phyloP scores from a whole-genome alignment of 805 yeast species.

The Saccharomycopsis fermentans region DNA sequence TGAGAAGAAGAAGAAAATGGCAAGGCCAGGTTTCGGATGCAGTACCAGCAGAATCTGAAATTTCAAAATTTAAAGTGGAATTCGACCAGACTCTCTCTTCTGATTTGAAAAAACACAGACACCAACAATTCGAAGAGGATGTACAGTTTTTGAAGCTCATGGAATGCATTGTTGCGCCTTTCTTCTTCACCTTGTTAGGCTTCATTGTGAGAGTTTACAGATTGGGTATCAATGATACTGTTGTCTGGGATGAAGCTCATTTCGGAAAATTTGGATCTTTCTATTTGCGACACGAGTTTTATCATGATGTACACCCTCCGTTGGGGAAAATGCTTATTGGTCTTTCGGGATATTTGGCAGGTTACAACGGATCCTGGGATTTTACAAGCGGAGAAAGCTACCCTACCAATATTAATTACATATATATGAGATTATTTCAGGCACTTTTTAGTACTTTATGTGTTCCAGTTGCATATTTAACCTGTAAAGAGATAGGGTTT shows the following conservation, averaged over 20 bases:
- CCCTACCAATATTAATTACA: slow-evolving; percentile 67
- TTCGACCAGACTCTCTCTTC: slow-evolving; percentile 4
- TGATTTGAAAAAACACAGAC: background rate
- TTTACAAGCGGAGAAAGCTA: slow-evolving; percentile 73
- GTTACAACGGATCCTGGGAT: slow-evolving; percentile 81
- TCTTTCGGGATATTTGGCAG: slow-evolving; percentile 72
- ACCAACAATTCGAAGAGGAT: background rate
- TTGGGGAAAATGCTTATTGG: slow-evolving; percentile 90
- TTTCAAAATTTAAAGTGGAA: background rate
- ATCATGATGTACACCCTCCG: slow-evolving; percentile 96
- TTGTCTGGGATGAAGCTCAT: slow-evolving; percentile 72
- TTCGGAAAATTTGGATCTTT: slow-evolving; percentile 94
- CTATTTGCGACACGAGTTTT: slow-evolving; percentile 77
- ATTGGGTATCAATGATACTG: slow-evolving; percentile 60
- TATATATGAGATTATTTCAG: slow-evolving; percentile 79
- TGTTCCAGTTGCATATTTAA: slow-evolving; percentile 78
- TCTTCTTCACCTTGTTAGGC: slow-evolving; percentile 54
- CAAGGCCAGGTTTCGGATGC: background rate
- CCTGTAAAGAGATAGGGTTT: slow-evolving; percentile 67
- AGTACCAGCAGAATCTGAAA: too few species aligned
- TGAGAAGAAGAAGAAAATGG: slow-evolving; percentile 1
- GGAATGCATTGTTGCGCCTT: slow-evolving; percentile 36
- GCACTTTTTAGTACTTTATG: slow-evolving; percentile 74
- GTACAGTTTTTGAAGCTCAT: background rate
- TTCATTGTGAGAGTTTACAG: slow-evolving; percentile 66